Evolutionary conservation across 1,139 yeast genomes (phyloP), one percentile per base, ranked within the genome.

Genomic region (Geotrichum carabidarum): DNA sequence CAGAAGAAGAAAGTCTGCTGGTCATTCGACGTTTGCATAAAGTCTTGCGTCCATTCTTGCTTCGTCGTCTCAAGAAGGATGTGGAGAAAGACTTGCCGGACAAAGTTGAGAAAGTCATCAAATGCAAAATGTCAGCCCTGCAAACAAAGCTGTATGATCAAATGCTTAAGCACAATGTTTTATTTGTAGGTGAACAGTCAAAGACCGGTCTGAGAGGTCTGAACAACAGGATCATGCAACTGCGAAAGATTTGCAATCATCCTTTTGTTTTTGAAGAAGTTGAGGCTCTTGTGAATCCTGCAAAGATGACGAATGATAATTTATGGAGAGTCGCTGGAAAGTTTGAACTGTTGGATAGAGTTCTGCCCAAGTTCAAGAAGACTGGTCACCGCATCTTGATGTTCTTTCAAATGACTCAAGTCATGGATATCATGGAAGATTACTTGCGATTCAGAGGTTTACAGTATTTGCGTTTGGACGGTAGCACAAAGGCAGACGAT

Each of bases 401-500:
- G 76, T 93, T 93, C 68, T 93, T 93, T 77, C 99, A 93, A 72
- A 93, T 93, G 99, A 93, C 99, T 0, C 96, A 89, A 68, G 90
- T 93, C 57, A 93, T 93, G 99, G 97, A 93, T 71, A 93, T 93
- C 58, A 93, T 93, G 97, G 99, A 93, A 72, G 99, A 93, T 73
- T 93, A 84, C 68, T 72, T 93, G 68, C 78, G 96, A 60, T 79
- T 80, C 68, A 78, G 83, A 59, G 86, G 82, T 31, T 73, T 89
- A 78, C 81, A 83, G 65, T 93, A 91, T 65, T 76, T 93, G 77
- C 83, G 99, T 68, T 79, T 93, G 59, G 99, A 93, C 73, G 99
- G 99, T 74, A 79, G 84, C 31, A 93, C 99, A 0, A 93, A 91
- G 67, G 91, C 98, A 0, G 99, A 93, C 62, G 97, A 91, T 62